Base-by-base conservation (phyloP, 306 rosid species). In the Glycine soja region DNA sequence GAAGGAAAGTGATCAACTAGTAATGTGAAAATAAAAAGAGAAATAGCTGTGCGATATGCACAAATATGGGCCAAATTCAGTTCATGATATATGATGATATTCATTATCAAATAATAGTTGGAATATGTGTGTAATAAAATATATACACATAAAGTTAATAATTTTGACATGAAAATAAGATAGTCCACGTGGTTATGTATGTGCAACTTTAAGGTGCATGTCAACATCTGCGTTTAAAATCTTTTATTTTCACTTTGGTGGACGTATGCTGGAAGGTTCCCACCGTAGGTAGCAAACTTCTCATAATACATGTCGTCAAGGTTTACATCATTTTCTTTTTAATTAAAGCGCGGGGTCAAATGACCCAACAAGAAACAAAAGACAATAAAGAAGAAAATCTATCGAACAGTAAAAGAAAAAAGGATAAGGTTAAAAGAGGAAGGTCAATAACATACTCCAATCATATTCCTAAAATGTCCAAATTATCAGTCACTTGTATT, bases 151-250 rank as follows among this genome's bases (percentile, higher is more conserved):
- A 30, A 62, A 76, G 16, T 46, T 46, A 61, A 58, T 42, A 58
- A 75, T 61, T 74, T 62, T 64, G 38, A 46, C 36, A 48, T 32
- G 61, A 62, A 63, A 64, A 76, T 62, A 64, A 48, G 46, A 61
- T 61, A 43, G 45, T 42, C 11, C 70, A 61, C 15, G 48, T 61
- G 56, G 68, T 59, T 43, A 18, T 50, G 57, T 68, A 10, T 48
- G 45, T 13, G 48, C 7, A 70, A 48, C 76, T 43, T 43, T 16
- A 67, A 14, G 53, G 14, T 42, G n/a, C 8, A 24, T 12, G 30
- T 72, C 77, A 36, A 53, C 50, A 72, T 72, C 77, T 72, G n/a
- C 12, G 61, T 74, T 74, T 40, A 16, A 56, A 74, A 73, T 42
- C 12, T 52, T 15, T 56, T 56, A 2, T 53, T 72, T 38, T 69